A percentile compares a stretch with the other conserved stretches of the same genome.
Conservation (phyloP, 345 rosid species). For the Arabis alpina region DNA sequence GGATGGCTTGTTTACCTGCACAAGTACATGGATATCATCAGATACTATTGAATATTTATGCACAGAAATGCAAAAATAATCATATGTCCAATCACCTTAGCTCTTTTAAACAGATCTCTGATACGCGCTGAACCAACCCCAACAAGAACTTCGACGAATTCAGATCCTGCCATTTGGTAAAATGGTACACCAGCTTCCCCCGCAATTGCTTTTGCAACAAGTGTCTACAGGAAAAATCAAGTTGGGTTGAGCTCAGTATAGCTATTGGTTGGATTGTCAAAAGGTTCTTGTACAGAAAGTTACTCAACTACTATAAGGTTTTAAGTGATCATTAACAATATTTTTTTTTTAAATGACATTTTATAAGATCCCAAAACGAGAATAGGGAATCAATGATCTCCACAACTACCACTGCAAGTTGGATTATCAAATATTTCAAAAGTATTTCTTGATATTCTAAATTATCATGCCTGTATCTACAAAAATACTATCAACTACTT, state of each 20-base stretch:
- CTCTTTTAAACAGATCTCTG: conserved; percentile 95
- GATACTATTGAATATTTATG: not conserved
- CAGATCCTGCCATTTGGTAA: conserved; percentile 99
- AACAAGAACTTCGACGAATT: conserved; percentile 93
- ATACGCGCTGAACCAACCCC: conserved; percentile 98
- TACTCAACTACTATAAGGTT: not conserved
- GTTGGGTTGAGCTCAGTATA: conserved; percentile 19
- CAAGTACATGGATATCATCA: conserved; percentile 37
- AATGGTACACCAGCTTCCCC: conserved; percentile 99
- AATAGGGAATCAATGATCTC: too few relatives aligned
- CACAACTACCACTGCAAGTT: too few relatives aligned
- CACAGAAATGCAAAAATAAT: conserved; percentile 4
- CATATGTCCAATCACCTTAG: conserved; percentile 62
- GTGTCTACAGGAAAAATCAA: conserved; percentile 59
- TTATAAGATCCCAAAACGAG: too few relatives aligned
- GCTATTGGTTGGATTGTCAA: not conserved
- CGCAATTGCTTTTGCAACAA: conserved; percentile 95
- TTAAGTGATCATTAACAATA: too few relatives aligned
- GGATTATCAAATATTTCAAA: too few relatives aligned
- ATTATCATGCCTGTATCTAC: not conserved
- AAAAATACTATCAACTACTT: conserved; percentile 17
- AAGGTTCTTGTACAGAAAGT: not conserved
- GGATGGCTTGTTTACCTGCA: conserved; percentile 95
- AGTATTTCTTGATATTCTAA: not conserved
- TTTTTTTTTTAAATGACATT: too few relatives aligned